These are phyloP conservation scores for Hypoxylon cercidicola DNA, from an alignment of 495 filamentous ascomycete species.

Conservation along the genomic window DNA sequence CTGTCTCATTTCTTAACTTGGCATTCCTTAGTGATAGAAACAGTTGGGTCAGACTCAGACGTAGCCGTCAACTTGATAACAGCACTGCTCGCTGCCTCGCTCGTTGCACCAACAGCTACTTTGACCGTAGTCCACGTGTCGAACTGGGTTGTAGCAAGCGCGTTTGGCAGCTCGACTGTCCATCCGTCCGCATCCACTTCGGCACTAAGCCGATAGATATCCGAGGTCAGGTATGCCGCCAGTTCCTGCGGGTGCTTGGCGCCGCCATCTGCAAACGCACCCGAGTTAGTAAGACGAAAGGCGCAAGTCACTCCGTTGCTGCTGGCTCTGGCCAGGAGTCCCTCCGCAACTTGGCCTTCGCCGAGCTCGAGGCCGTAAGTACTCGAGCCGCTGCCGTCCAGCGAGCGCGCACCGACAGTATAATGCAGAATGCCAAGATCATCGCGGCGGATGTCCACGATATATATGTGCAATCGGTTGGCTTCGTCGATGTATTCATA, in stretches of 20 bases:
- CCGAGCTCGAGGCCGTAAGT: slow-evolving; percentile 44
- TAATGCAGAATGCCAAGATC: slow-evolving; percentile 49
- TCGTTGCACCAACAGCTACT: slow-evolving; percentile 47
- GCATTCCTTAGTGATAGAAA: slow-evolving; percentile 40
- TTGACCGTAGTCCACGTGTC: slow-evolving; percentile 41
- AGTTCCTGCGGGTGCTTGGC: slow-evolving; percentile 46
- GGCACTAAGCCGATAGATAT: slow-evolving; percentile 47
- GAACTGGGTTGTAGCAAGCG: slow-evolving; percentile 43
- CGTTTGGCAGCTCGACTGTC: slow-evolving; percentile 51
- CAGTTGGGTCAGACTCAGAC: slow-evolving; percentile 48
- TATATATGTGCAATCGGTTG: slow-evolving; percentile 53
- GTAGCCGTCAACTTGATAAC: slow-evolving; percentile 51
- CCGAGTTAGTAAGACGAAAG: slow-evolving; percentile 50
- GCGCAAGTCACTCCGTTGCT: slow-evolving; percentile 43
- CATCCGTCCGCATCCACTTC: slow-evolving; percentile 47
- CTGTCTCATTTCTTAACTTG: slow-evolving; percentile 34
- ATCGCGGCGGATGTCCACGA: slow-evolving; percentile 49
- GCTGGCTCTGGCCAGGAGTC: slow-evolving; percentile 24
- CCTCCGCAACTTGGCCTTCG: slow-evolving; percentile 33
- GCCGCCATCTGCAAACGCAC: slow-evolving; percentile 25
- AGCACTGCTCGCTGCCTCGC: slow-evolving; percentile 32
- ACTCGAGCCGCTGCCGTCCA: slow-evolving; percentile 46
- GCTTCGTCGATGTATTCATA: slow-evolving; percentile 52
- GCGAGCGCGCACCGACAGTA: slow-evolving; percentile 49
- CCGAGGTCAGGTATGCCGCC: slow-evolving; percentile 40